Percentiles rank a stretch among this genome's conserved stretches.
phyloP scores from a whole-genome alignment of 176 grass and related monocot species.

The Dactylis glomerata region DNA sequence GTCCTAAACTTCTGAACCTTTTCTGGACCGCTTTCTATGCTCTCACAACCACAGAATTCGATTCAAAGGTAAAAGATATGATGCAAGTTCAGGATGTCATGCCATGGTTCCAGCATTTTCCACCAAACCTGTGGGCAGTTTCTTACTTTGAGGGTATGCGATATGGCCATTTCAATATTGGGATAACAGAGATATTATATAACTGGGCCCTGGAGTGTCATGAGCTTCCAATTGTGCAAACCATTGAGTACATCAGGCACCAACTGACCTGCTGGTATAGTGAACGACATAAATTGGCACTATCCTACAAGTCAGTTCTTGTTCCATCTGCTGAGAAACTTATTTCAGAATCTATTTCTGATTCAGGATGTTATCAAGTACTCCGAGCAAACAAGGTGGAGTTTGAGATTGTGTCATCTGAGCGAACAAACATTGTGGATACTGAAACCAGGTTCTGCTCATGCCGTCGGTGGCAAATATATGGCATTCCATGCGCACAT shows the following conservation, averaged over 20 bases:
- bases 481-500: slow-evolving; percentile 93
- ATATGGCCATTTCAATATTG: slow-evolving; percentile 88
- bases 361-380: slow-evolving; percentile 92
- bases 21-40: slow-evolving; percentile 95
- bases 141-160: slow-evolving; percentile 82
- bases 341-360: slow-evolving; percentile 78
- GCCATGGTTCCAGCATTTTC: slow-evolving; percentile 81
- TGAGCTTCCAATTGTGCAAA: slow-evolving; percentile 92
- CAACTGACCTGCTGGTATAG: slow-evolving; percentile 77
- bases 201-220: slow-evolving; percentile 89
- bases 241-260: slow-evolving; percentile 78
- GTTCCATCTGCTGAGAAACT: slow-evolving; percentile 88
- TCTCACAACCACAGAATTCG: slow-evolving; percentile 76
- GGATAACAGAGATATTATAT: slow-evolving; percentile 80
- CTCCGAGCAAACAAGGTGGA: slow-evolving; percentile 98
- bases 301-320: slow-evolving; percentile 73
- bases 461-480: slow-evolving; percentile 90
- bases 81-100: slow-evolving; percentile 93
- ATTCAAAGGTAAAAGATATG: slow-evolving; percentile 86
- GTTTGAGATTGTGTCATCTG: slow-evolving; percentile 95
- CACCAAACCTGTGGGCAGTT: slow-evolving; percentile 87
- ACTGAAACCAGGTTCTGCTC: slow-evolving; percentile 78
- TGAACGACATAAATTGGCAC: slow-evolving; percentile 62
- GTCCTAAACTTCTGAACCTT: slow-evolving; percentile 90
- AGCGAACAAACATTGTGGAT: slow-evolving; percentile 97